phyloP scores from a whole-genome alignment of 1,284 basidiomycete species.

The Ustilago lituana region DNA sequence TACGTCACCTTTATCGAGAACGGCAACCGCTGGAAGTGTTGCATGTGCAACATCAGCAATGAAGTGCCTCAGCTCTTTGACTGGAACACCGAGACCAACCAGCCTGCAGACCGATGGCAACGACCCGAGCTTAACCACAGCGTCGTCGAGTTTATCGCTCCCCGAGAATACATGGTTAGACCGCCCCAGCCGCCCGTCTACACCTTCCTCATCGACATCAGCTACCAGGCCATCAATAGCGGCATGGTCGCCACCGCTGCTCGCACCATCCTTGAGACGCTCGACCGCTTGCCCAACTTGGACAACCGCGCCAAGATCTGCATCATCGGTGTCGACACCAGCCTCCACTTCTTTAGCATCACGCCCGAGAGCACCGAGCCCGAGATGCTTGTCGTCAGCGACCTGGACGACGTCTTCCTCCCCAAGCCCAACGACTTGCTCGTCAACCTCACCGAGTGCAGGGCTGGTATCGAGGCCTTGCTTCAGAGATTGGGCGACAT shows the following conservation, averaged over 20 bases:
- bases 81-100: conserved; percentile 93
- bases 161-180: conserved; percentile 98
- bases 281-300: conserved; percentile 94
- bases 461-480: conserved; percentile 82
- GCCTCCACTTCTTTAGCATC: conserved; percentile 96
- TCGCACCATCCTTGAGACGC: conserved; percentile 89
- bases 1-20: conserved; percentile 99
- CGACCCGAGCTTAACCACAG: conserved; percentile 92
- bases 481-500: conserved; percentile 88
- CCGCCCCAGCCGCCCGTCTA: conserved; percentile 97
- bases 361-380: conserved; percentile 81
- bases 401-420: conserved; percentile 95
- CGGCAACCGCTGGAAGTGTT: conserved; percentile 98
- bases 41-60: conserved; percentile 98
- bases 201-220: conserved; percentile 96
- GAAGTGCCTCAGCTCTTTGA: conserved; percentile 99
- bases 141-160: conserved; percentile 95
- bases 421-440: conserved; percentile 95
- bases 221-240: conserved; percentile 78
- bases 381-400: conserved; percentile 95
- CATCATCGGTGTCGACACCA: conserved; percentile 90
- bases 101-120: conserved; percentile 93
- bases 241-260: conserved; percentile 98
- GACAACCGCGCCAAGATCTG: conserved; percentile 91
- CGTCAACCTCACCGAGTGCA: conserved; percentile 88